Conservation (phyloP, 1,139 yeast genomes). For the Kurtzmaniella natalensis region DNA sequence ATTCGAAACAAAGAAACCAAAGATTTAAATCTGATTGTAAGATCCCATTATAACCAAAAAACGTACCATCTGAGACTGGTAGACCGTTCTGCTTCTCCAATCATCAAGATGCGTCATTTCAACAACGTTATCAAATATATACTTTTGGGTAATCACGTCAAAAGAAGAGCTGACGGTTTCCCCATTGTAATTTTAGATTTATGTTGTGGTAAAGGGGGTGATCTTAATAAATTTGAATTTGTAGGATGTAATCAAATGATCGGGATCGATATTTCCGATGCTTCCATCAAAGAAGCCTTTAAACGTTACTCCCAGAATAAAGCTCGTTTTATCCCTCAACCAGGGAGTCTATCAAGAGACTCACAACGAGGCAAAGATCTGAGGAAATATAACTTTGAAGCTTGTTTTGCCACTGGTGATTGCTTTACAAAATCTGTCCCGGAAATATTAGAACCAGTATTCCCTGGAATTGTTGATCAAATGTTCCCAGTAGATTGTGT, state of each 20-base stretch:
- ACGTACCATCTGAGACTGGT: slow-evolving; percentile 64
- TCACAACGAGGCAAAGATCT: slow-evolving; percentile 38
- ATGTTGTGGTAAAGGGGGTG: slow-evolving; percentile 99
- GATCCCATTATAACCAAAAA: slow-evolving; percentile 82
- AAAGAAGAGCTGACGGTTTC: slow-evolving; percentile 38
- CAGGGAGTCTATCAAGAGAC: slow-evolving; percentile 6
- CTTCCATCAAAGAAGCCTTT: slow-evolving; percentile 80
- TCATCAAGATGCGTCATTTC: slow-evolving; percentile 79
- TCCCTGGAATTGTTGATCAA: slow-evolving; percentile 49
- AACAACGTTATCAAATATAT: slow-evolving; percentile 90
- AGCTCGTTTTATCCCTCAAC: slow-evolving; percentile 32
- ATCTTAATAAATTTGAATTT: slow-evolving; percentile 81
- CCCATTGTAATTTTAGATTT: slow-evolving; percentile 58
- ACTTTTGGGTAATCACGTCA: slow-evolving; percentile 66
- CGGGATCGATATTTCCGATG: slow-evolving; percentile 90
- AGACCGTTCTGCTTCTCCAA: slow-evolving; percentile 74
- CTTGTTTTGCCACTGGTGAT: slow-evolving; percentile 86
- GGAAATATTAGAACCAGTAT: slow-evolving; percentile 62
- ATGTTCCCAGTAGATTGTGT: slow-evolving; percentile 85
- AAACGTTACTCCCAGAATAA: slow-evolving; percentile 56
- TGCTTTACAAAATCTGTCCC: slow-evolving; percentile 72
- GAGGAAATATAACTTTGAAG: slow-evolving; percentile 57
- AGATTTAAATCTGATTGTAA: slow-evolving; percentile 57
- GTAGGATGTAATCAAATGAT: slow-evolving; percentile 71
- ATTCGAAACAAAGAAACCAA: slow-evolving; percentile 30